Base-by-base conservation (phyloP, 768 basidiomycete genomes). In the Amanita molliuscula region DNA sequence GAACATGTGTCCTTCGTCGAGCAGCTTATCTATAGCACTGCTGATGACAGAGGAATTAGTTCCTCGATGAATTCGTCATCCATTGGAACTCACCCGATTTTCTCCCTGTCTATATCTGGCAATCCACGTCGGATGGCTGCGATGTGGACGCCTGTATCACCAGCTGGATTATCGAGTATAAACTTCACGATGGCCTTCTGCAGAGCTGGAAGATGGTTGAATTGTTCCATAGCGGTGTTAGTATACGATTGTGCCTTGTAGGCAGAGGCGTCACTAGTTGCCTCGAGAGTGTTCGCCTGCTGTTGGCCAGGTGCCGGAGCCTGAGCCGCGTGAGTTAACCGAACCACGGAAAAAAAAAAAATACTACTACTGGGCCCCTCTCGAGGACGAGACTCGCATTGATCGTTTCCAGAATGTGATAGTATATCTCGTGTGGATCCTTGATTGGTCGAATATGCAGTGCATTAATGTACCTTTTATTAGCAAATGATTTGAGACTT, bases 391-490 rank as follows among this genome's bases (percentile, higher is more conserved):
- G 65, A 47, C 75, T 81, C 10, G 85, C 79, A 20, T 76, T 74
- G 56, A 93, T 79, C 10, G 77, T 73, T 57, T 97, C 90, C 47
- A 88, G 61, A 34, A 82, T 65, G 63, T 97, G 93, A 64, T 86
- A 93, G 61, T 81, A 83, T 20, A 87, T 65, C 64, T 97, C 94
- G 60, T 86, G 78, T 8, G 72, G 67, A 56, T 93, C 86, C 25
- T 70, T 76, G 38, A 84, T 67, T 6, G 73, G 70, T 21, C 88
- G 79, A 55, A 97, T 79, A 54, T 83, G 76, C 21, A 74, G 79
- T 6, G 86, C 82, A 49, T 87, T 88, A 59, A 99, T 75, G 63
- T 91, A 88, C 62, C 81, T 73, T 65, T 87, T 92, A 60, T 75
- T 79, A 33, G 79, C 78, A 62, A 95, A 96, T 10, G 72, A 75